phyloP scores from a whole-genome alignment of 495 filamentous ascomycete species.

The Paragyromitra xinjiangensis region DNA sequence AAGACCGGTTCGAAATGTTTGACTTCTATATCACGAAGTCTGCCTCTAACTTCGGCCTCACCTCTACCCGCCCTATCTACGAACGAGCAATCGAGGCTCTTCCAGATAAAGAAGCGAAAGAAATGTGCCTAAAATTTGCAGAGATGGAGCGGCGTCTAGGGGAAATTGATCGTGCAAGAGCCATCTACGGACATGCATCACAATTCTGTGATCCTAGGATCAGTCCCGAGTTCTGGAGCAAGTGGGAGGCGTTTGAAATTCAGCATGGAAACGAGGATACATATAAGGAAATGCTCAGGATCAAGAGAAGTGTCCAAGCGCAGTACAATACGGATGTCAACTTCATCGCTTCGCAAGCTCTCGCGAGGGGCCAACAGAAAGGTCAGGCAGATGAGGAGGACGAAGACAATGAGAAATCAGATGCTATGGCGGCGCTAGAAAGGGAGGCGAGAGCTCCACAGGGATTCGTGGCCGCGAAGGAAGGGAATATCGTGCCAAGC shows the following conservation, averaged over 20 bases:
- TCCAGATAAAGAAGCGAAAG: conserved; percentile 90
- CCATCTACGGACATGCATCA: conserved; percentile 94
- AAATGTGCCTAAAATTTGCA: conserved; percentile 99
- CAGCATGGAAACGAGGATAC: conserved; percentile 99
- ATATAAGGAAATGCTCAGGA: conserved; percentile 98
- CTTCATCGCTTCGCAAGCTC: conserved; percentile 95
- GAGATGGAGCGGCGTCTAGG: conserved; percentile 97
- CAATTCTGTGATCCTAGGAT: conserved; percentile 97
- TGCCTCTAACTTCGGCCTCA: conserved; percentile 95
- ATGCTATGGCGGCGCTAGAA: conserved; percentile 92
- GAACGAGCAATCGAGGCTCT: conserved; percentile 91
- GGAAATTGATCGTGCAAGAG: conserved; percentile 93
- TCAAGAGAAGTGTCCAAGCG: conserved; percentile 96
- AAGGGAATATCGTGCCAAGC: conserved; percentile 67
- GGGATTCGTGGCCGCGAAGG: conserved; percentile 90
- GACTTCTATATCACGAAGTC: conserved; percentile 99
- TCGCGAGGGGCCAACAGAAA: conserved; percentile 78
- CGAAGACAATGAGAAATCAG: conserved; percentile 67
- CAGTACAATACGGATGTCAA: conserved; percentile 99
- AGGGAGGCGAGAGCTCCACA: conserved; percentile 85
- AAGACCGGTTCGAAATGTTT: conserved; percentile 96
- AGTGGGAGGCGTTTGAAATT: conserved; percentile 97
- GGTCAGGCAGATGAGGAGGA: conserved; percentile 61
- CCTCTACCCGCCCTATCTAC: conserved; percentile 96
- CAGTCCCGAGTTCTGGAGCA: conserved; percentile 88